phyloP scores from a whole-genome alignment of 257 asterid species.

The Striga asiatica region DNA sequence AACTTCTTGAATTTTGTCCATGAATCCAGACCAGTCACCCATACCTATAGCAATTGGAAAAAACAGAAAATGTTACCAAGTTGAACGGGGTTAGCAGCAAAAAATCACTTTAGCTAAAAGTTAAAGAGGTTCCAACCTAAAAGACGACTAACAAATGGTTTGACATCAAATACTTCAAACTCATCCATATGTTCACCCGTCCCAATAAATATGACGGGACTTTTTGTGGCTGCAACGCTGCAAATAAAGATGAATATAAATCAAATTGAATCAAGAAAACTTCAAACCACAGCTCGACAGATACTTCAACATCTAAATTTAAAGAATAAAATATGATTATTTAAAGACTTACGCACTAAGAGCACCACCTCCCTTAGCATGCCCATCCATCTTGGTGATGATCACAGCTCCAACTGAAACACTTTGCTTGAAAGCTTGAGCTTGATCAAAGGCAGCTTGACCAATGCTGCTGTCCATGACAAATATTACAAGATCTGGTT shows the following conservation, averaged over 20 bases:
- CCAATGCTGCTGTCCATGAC: constrained; percentile 99
- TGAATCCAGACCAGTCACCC: constrained; percentile 99
- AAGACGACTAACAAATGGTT: constrained; percentile 97
- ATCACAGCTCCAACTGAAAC: constrained; percentile 99
- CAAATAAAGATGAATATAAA: constrained; percentile 19
- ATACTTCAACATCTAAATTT: too few species aligned
- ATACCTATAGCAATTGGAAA: constrained; percentile 35
- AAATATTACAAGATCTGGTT: constrained; percentile 93
- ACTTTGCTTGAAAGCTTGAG: constrained; percentile 96
- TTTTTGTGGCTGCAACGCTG: constrained; percentile 96
- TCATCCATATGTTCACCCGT: constrained; percentile 99
- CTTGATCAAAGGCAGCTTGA: constrained; percentile 98
- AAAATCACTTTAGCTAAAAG: not conserved
- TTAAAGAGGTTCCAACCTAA: constrained; percentile 45
- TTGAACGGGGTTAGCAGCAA: constrained; percentile 1
- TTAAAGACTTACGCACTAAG: constrained; percentile 85
- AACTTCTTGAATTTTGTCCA: constrained; percentile 94
- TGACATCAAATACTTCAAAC: constrained; percentile 89
- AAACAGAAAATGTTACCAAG: not conserved
- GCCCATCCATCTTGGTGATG: constrained; percentile 97
- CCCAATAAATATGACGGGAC: constrained; percentile 91
- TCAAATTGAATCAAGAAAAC: constrained; percentile 1
- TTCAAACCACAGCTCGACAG: constrained; percentile 7
- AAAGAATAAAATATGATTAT: not conserved
- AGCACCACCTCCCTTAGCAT: constrained; percentile 99